Evolutionary conservation across 208 protist genomes (phyloP).

Genomic region (Phytomonas sp.): DNA sequence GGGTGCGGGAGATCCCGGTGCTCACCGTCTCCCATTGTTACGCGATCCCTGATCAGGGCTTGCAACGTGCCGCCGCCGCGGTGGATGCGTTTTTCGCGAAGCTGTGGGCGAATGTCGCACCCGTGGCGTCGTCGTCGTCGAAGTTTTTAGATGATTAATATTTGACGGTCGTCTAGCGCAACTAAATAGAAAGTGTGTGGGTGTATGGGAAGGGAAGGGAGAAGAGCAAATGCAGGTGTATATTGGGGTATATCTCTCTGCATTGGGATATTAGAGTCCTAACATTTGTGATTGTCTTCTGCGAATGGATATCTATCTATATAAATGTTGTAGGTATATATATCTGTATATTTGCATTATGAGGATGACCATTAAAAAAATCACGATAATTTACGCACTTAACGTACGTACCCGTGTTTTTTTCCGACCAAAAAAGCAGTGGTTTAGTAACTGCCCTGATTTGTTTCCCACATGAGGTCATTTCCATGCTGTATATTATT

Average conservation of each 20-base stretch:
- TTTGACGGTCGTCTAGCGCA: neutral
- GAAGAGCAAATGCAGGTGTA: too few relatives aligned
- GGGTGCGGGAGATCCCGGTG: conserved; percentile 40
- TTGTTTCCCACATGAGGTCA: neutral
- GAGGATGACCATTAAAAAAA: conserved; percentile 4
- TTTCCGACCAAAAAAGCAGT: too few relatives aligned
- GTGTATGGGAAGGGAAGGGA: neutral
- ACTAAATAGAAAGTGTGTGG: neutral
- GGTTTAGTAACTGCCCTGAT: too few relatives aligned
- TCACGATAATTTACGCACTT: too few relatives aligned
- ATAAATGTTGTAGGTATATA: neutral
- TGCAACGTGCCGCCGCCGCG: conserved; percentile 21
- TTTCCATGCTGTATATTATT: neutral
- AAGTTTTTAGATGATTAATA: neutral
- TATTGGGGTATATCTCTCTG: too few relatives aligned
- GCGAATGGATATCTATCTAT: too few relatives aligned
- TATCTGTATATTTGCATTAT: neutral
- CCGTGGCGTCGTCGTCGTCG: neutral
- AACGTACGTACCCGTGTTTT: too few relatives aligned
- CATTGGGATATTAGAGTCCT: too few relatives aligned
- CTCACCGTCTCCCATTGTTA: conserved; percentile 52
- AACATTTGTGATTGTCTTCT: too few relatives aligned
- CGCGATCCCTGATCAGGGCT: conserved; percentile 22
- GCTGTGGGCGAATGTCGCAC: neutral
- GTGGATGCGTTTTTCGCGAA: conserved; percentile 67